Evolutionary conservation across 208 protist species (phyloP).

Genomic region (Acanthamoeba polyphaga): DNA sequence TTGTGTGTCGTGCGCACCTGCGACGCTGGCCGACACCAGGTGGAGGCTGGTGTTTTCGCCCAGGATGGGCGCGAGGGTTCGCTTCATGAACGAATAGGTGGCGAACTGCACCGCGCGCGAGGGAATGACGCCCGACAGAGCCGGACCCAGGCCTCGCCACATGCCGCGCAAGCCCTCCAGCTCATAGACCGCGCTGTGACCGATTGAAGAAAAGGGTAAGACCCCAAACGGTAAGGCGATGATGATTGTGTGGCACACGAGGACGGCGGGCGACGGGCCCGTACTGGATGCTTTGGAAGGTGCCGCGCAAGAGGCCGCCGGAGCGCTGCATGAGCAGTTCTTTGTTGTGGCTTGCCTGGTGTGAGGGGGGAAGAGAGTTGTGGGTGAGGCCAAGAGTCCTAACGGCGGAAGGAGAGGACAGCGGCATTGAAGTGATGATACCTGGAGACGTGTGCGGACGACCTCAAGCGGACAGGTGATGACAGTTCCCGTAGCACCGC

Average conservation of each 20-base stretch:
- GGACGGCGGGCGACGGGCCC: background rate
- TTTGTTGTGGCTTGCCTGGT: constrained; percentile 74
- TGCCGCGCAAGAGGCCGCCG: constrained; percentile 64
- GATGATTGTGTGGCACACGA: background rate
- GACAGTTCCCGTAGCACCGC: constrained; percentile 81
- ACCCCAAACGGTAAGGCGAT: background rate
- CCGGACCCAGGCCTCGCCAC: constrained; percentile 40
- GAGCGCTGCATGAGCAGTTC: constrained; percentile 75
- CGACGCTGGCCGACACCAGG: constrained; percentile 33
- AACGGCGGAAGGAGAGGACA: too few species aligned
- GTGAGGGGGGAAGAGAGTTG: too few species aligned
- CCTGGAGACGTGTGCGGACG: constrained; percentile 77
- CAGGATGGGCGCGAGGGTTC: constrained; percentile 50
- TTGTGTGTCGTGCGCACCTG: background rate
- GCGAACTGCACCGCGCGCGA: constrained; percentile 81
- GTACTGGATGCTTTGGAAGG: constrained; percentile 37
- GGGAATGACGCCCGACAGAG: constrained; percentile 49
- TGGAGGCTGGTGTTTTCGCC: constrained; percentile 76
- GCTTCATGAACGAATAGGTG: constrained; percentile 80
- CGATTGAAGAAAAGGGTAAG: background rate
- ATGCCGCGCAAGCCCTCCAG: constrained; percentile 14
- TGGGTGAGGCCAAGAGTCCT: too few species aligned
- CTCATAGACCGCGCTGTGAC: background rate
- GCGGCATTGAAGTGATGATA: too few species aligned
- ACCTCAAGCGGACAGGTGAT: constrained; percentile 86